Evolutionary conservation across 768 basidiomycete species (phyloP), one percentile per base, ranked within the genome.

Genomic region (Cyclocybe cylindracea): DNA sequence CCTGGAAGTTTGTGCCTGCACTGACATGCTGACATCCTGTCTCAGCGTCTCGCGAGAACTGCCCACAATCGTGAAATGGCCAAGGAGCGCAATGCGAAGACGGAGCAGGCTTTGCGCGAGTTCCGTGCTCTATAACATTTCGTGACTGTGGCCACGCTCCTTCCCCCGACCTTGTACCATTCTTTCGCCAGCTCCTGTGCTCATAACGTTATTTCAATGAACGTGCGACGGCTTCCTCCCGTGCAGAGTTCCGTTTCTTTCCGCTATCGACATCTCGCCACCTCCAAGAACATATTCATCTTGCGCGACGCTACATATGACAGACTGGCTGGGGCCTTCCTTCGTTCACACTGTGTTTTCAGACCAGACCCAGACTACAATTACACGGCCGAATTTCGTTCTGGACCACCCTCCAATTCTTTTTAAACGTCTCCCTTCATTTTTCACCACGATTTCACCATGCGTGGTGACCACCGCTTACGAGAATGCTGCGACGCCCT

Each of bases 401-500:
- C 33, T 48, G 39, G 37, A n/a, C 39, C 31, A 13, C 11, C 16
- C 39, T 46, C 45, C 13, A 31, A 39, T 19, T 44, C 36, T 42
- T 39, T 46, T 36, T 44, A 3, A 24, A 24, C 24, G 16, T 16
- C 16, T 16, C 16, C 24, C 37, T 41, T 18, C 19, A 19, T n/a
- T 44, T 47, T 37, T 31, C 10, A 10, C 39, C 16, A 16, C 16
- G 16, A 16, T 37, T 62, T 74, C 66, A 86, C 84, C 84, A 85
- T 9, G 83, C 70, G 61, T 82, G 82, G 56, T 86, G 83, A 16
- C 84, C 84, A 31, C 84, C 84, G 57, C 71, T 79, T 39, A 85
- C 83, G 19, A 85, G 61, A 52, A 85, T 84, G 59, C 83, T 85
- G 61, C 24, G 18, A 51, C n/a, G n/a, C n/a, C 10, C 5, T 18